Evolutionary conservation across 306 rosid species (phyloP).

Genomic region (Citrullus colocynthis): DNA sequence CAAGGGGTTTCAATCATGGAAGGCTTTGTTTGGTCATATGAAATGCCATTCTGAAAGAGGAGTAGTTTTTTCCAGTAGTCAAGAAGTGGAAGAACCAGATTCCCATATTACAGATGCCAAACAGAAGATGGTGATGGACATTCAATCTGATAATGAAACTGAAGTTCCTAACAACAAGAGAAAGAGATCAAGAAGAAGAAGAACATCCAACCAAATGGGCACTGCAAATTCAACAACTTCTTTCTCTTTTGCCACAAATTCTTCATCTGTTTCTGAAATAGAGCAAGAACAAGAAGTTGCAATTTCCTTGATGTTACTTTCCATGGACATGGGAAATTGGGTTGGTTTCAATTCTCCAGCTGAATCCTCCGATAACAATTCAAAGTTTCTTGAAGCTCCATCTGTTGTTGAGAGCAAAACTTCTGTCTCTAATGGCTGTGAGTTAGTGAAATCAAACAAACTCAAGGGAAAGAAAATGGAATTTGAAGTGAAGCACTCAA

Average conservation of each 20-base stretch:
- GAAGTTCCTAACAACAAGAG: constrained; percentile 32
- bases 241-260: constrained; percentile 22
- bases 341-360: constrained; percentile 28
- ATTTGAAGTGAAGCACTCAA: not conserved
- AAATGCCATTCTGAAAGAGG: constrained; percentile 68
- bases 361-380: constrained; percentile 59
- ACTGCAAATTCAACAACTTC: constrained; percentile 21
- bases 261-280: constrained; percentile 50
- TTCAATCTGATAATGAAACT: constrained; percentile 63
- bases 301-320: constrained; percentile 77
- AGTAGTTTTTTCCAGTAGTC: constrained; percentile 19
- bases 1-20: constrained; percentile 61
- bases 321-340: constrained; percentile 50
- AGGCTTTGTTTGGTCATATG: constrained; percentile 86
- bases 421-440: not conserved
- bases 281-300: constrained; percentile 92
- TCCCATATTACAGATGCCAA: constrained; percentile 33
- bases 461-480: not conserved
- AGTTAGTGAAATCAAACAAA: not conserved
- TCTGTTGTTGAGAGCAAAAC: constrained; percentile 14
- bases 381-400: constrained; percentile 32
- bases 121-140: constrained; percentile 35
- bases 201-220: constrained; percentile 26
- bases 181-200: constrained; percentile 49
- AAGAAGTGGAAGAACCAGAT: constrained; percentile 42